These are phyloP conservation scores for Hirsutella rhossiliensis DNA, from an alignment of 2,329 filamentous ascomycete species.

Conservation along the genomic window DNA sequence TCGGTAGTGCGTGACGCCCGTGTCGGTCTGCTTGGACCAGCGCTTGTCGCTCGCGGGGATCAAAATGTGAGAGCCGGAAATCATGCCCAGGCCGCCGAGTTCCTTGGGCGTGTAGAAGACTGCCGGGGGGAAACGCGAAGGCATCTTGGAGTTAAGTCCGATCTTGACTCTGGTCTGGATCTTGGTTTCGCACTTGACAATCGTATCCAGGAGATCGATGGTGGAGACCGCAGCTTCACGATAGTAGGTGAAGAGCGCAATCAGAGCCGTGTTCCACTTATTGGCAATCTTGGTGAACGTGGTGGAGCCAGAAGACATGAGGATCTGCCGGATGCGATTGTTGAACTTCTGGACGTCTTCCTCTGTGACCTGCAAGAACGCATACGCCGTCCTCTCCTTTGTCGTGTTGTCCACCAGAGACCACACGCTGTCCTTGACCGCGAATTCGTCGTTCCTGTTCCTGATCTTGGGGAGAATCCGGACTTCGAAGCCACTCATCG, in stretches of 20 bases:
- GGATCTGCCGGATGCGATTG: conserved; percentile 93
- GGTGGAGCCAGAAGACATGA: conserved; percentile 98
- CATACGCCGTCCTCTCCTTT: conserved; percentile 93
- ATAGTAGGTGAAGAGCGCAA: conserved; percentile 97
- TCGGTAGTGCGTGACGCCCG: conserved; percentile 91
- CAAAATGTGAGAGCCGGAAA: conserved; percentile 93
- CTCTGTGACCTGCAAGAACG: conserved; percentile 94
- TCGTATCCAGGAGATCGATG: conserved; percentile 85
- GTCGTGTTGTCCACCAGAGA: conserved; percentile 91
- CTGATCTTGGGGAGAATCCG: conserved; percentile 90
- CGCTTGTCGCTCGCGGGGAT: conserved; percentile 96
- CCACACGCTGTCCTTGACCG: conserved; percentile 97
- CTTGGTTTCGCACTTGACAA: conserved; percentile 99
- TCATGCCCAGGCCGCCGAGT: conserved; percentile 94
- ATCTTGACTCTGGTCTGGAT: conserved; percentile 99
- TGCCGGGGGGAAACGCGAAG: conserved; percentile 91
- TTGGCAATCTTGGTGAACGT: conserved; percentile 99
- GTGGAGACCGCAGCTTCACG: conserved; percentile 95
- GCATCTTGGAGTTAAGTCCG: conserved; percentile 98
- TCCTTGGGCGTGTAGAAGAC: conserved; percentile 99
- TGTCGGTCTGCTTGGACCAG: conserved; percentile 97
- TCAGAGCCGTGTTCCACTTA: conserved; percentile 98
- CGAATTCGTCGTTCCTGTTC: conserved; percentile 93
- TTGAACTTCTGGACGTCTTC: conserved; percentile 99
- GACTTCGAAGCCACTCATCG: conserved; percentile 97